Conservation (phyloP, 176 grass and related monocot genomes). For the Avena atlantica region DNA sequence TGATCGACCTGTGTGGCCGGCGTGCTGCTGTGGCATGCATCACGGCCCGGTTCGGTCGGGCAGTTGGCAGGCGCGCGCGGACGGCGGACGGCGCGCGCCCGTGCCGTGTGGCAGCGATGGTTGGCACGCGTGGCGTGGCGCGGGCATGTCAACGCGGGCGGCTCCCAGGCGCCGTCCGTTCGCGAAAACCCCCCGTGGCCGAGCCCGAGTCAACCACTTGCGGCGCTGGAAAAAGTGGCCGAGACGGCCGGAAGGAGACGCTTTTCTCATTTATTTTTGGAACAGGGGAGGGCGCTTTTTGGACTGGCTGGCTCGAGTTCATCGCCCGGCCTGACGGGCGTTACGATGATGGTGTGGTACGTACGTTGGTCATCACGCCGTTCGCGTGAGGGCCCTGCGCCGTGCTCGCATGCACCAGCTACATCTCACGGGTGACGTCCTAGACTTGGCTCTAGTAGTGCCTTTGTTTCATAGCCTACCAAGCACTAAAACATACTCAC, state of each 20-base stretch:
- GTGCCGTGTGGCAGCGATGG: background rate
- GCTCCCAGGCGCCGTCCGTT: background rate
- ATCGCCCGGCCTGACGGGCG: background rate
- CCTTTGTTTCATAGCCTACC: too few species aligned
- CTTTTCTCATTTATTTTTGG: background rate
- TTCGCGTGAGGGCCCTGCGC: background rate
- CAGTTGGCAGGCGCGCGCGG: slow-evolving; percentile 26
- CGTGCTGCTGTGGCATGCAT: background rate
- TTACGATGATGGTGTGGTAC: background rate
- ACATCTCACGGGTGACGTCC: too few species aligned
- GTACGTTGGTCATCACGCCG: background rate
- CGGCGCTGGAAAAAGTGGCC: background rate
- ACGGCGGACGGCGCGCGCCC: background rate
- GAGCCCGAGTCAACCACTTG: background rate
- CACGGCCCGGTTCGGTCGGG: background rate
- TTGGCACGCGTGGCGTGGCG: background rate
- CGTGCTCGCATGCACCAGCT: background rate
- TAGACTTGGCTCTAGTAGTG: too few species aligned
- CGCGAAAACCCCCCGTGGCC: background rate
- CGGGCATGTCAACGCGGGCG: background rate
- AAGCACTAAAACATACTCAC: too few species aligned
- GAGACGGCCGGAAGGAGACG: background rate
- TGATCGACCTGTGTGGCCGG: background rate
- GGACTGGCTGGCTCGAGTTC: background rate
- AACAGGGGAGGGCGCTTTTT: background rate